Base-by-base conservation (phyloP, 208 protist genomes). In the Zelonia costaricensis region DNA sequence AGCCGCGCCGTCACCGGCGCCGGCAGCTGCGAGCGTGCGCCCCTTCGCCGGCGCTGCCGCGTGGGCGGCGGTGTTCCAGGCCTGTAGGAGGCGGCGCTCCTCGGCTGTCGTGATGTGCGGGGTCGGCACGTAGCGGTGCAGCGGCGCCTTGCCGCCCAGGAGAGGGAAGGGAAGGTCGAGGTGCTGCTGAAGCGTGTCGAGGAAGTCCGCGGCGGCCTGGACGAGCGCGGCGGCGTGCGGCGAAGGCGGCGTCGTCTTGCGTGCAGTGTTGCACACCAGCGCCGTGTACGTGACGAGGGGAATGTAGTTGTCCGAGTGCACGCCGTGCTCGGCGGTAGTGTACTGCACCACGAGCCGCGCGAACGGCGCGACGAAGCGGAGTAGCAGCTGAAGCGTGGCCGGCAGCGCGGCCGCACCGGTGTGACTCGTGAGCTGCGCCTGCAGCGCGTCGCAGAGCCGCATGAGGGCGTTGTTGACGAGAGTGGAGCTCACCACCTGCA, bases 91-190 rank as follows among this genome's bases (percentile, higher is more conserved):
- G n/a, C 54, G 52, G n/a, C 86, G 85, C 62, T 95, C 89, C 52
- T 91, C 89, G 7, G 69, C 30, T 18, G 81, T 90, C 10, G 89
- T 92, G 36, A 92, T 85, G 60, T 86, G 83, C 22, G 83, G 81
- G 25, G 54, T 59, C 12, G 79, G 69, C 20, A 82, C 65, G 61
- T 82, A 74, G 35, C 57, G 64, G 27, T 77, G 56, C 23, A 91
- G 78, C 35, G 78, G 59, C 2, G 63, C 66, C 23, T 62, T 73
- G 40, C 68, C 74, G 1, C 70, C 70, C 8, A 83, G 33, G 16
- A 95, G 66, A 10, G 77, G 70, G 66, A 88, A 95, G 13, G 86
- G 86, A 10, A 95, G 66, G 28, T 82, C 74, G 42, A 95, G 63
- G 62, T 92, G 84, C 33, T 76, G 72, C 49, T 74, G 73, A 27